These are phyloP conservation scores for Pilaira anomala DNA, from an alignment of 192 early-diverging fungal genomes.

Conservation along the genomic window DNA sequence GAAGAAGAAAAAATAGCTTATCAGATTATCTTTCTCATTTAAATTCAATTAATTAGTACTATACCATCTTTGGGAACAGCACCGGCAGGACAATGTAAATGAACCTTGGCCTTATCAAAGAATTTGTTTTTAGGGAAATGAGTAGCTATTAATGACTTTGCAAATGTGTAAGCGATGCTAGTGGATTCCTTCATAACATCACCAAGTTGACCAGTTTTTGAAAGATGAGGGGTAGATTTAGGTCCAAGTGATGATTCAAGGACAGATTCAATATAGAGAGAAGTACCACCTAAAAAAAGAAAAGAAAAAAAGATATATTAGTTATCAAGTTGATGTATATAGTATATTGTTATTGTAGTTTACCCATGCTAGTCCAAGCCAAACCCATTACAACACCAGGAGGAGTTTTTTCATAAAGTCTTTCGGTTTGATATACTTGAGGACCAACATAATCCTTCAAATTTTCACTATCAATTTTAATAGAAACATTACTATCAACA, in stretches of 20 bases:
- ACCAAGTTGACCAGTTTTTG: constrained; percentile 93
- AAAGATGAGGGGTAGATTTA: constrained; percentile 56
- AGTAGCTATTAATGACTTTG: constrained; percentile 75
- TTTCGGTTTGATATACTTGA: constrained; percentile 82
- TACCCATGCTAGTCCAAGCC: constrained; percentile 96
- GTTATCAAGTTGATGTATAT: background rate
- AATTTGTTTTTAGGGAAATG: constrained; percentile 84
- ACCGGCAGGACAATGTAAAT: constrained; percentile 96
- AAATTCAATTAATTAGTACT: background rate
- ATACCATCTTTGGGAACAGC: constrained; percentile 96
- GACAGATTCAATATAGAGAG: constrained; percentile 94
- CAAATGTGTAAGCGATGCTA: constrained; percentile 94
- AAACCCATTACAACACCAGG: constrained; percentile 97
- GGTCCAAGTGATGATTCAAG: constrained; percentile 71
- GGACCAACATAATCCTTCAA: constrained; percentile 94
- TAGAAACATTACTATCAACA: constrained; percentile 50
- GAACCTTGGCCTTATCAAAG: constrained; percentile 87
- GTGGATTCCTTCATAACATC: constrained; percentile 99
- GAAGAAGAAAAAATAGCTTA: constrained; percentile 2
- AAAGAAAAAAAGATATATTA: background rate
- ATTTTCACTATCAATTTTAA: constrained; percentile 65
- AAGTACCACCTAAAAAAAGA: constrained; percentile 64
- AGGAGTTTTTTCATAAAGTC: constrained; percentile 88
- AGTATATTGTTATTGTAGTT: constrained; percentile 13
- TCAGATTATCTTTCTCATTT: background rate